These are phyloP conservation scores for Aspergillus indologenus DNA, from an alignment of 495 filamentous ascomycete genomes.

Conservation along the genomic window DNA sequence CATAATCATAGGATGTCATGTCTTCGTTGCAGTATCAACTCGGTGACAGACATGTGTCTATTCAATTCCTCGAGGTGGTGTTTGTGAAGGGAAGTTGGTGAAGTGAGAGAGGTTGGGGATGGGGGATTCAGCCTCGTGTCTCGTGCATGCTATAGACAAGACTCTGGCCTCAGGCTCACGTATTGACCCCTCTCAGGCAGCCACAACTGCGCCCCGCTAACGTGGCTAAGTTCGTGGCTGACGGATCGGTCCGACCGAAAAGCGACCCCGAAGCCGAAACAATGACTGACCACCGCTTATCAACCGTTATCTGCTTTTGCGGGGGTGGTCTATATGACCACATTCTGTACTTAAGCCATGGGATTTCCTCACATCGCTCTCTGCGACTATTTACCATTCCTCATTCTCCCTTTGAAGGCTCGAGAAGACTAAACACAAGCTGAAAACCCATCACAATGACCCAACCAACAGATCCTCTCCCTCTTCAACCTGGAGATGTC, in stretches of 20 bases:
- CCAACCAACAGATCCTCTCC: neutral
- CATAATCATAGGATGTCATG: neutral
- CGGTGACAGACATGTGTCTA: neutral
- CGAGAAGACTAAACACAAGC: neutral
- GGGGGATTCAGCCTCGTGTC: too few relatives aligned
- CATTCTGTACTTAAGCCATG: too few relatives aligned
- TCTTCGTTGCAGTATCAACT: neutral
- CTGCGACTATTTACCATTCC: too few relatives aligned
- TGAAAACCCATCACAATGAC: neutral
- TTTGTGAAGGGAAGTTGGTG: too few relatives aligned
- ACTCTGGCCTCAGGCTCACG: too few relatives aligned
- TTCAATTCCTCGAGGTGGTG: too few relatives aligned
- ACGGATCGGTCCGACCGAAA: neutral
- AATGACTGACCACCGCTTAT: neutral
- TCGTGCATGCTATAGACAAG: too few relatives aligned
- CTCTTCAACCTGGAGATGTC: neutral
- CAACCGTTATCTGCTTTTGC: neutral
- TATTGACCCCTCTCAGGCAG: too few relatives aligned
- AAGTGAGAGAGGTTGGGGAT: too few relatives aligned
- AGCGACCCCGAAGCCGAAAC: neutral
- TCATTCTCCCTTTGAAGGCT: neutral
- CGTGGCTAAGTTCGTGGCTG: too few relatives aligned
- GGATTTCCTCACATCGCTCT: neutral
- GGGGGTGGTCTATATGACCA: too few relatives aligned
- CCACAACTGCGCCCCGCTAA: too few relatives aligned